Conservation (phyloP, 2,329 filamentous ascomycete species). For the Didymella exigua region DNA sequence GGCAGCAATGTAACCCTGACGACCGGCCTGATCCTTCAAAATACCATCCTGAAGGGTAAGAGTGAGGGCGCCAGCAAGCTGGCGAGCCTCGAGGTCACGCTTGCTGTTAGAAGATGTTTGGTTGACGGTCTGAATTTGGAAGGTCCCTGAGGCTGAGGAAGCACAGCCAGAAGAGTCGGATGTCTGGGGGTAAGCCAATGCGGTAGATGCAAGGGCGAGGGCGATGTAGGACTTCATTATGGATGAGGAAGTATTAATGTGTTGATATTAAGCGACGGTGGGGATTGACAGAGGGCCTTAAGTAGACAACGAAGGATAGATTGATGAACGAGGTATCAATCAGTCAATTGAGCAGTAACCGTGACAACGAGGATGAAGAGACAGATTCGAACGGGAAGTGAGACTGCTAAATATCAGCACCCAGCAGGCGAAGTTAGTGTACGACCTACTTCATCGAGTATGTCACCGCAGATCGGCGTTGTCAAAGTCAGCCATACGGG, state of each 20-base stretch:
- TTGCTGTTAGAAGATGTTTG: constrained; percentile 30
- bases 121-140: constrained; percentile 64
- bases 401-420: constrained; percentile 40
- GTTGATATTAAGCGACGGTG: constrained; percentile 19
- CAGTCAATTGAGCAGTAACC: constrained; percentile 27
- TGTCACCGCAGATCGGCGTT: constrained; percentile 29
- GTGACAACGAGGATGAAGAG: constrained; percentile 35
- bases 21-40: constrained; percentile 67
- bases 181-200: constrained; percentile 35
- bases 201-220: constrained; percentile 38
- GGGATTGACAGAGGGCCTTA: constrained; percentile 9
- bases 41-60: constrained; percentile 67
- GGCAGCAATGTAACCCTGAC: constrained; percentile 78
- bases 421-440: constrained; percentile 19
- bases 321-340: constrained; percentile 50
- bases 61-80: constrained; percentile 57
- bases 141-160: constrained; percentile 58
- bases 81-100: constrained; percentile 36
- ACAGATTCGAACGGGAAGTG: constrained; percentile 22
- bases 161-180: constrained; percentile 60
- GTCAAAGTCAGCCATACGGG: constrained; percentile 24
- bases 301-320: constrained; percentile 32
- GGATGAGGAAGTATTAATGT: constrained; percentile 12
- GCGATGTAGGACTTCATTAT: constrained; percentile 42
- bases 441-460: constrained; percentile 31